phyloP scores from a whole-genome alignment of 73 alveolate species.

The Tetrahymena thermophila region DNA sequence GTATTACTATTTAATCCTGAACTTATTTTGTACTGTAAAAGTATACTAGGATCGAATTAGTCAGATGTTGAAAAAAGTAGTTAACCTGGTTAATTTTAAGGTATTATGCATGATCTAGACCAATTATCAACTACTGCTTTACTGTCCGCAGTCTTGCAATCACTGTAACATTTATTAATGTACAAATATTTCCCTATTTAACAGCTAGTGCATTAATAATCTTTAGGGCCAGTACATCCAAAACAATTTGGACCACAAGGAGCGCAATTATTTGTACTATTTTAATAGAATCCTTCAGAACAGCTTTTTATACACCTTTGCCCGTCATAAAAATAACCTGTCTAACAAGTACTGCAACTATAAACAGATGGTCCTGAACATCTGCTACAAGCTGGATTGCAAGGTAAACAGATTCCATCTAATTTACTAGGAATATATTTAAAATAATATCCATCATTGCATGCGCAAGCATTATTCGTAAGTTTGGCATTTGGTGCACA shows the following conservation, averaged over 20 bases:
- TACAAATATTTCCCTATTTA: not conserved
- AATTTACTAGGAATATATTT: not conserved
- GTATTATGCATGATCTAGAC: not conserved
- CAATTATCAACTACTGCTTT: not conserved
- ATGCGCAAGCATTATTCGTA: not conserved
- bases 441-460: not conserved
- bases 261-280: not conserved
- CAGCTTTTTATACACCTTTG: not conserved
- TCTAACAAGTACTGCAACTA: not conserved
- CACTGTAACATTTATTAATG: not conserved
- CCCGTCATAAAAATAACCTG: not conserved
- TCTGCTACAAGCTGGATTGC: not conserved
- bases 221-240: not conserved
- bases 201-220: not conserved
- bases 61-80: not conserved
- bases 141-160: not conserved
- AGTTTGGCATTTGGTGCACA: not conserved
- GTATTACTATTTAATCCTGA: not conserved
- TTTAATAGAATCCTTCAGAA: not conserved
- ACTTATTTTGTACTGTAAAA: not conserved
- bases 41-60: not conserved
- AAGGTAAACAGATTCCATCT: not conserved
- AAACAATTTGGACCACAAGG: not conserved
- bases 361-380: not conserved
- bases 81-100: not conserved